phyloP scores from a whole-genome alignment of 768 basidiomycete genomes.

The Tricholoma saponaceum region DNA sequence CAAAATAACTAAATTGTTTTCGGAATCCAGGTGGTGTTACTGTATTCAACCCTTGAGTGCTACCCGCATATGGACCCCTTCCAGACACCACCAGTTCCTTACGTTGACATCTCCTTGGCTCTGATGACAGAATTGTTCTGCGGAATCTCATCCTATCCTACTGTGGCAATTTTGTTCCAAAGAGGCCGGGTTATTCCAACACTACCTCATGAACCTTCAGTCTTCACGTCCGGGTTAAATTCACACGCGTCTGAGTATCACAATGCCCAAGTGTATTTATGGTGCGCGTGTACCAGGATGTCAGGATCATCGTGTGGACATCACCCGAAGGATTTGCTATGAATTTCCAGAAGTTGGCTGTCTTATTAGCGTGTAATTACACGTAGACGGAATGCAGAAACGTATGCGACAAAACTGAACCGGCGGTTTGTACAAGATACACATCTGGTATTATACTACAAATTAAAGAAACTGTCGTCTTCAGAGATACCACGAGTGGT shows the following conservation, averaged over 20 bases:
- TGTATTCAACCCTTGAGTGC: neutral
- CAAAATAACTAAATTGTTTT: neutral
- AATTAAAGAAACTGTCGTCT: neutral
- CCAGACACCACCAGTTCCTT: neutral
- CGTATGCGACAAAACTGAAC: neutral
- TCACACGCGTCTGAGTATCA: neutral
- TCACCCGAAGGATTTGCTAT: neutral
- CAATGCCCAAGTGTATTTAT: neutral
- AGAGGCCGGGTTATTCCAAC: too few species aligned
- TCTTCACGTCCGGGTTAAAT: neutral
- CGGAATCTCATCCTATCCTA: neutral
- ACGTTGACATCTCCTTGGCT: neutral
- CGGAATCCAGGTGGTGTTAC: neutral
- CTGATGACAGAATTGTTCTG: neutral
- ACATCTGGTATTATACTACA: neutral
- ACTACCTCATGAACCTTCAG: neutral
- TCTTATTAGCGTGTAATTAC: neutral
- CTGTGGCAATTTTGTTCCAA: neutral
- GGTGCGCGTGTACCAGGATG: neutral
- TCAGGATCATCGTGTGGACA: neutral
- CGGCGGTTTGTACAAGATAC: neutral
- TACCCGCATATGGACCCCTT: neutral
- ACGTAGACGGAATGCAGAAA: neutral
- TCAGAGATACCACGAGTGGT: neutral
- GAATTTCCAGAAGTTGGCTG: neutral